These are phyloP conservation scores for Castanea mollissima DNA, from an alignment of 306 rosid species.

Conservation along the genomic window DNA sequence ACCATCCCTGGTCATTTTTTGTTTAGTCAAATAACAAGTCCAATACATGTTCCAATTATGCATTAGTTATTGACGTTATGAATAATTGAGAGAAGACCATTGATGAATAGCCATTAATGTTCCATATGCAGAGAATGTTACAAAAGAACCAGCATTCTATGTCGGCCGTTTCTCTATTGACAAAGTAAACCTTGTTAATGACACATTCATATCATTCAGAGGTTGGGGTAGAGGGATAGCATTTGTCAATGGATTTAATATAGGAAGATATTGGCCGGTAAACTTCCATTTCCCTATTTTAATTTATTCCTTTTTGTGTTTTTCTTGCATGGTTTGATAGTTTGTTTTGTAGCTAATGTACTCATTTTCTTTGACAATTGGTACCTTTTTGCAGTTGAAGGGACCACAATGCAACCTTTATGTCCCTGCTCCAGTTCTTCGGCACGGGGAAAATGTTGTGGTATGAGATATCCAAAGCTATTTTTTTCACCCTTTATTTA, in stretches of 20 bases:
- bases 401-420: constrained; percentile 97
- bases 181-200: constrained; percentile 49
- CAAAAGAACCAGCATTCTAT: constrained; percentile 70
- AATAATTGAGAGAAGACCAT: not conserved
- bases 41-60: constrained; percentile 1
- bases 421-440: constrained; percentile 82
- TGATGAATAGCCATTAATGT: not conserved
- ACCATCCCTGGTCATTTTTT: constrained; percentile 12
- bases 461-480: constrained; percentile 39
- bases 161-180: constrained; percentile 63
- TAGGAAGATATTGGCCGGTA: constrained; percentile 99
- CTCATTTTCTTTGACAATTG: constrained; percentile 11
- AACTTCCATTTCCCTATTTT: constrained; percentile 13
- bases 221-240: constrained; percentile 90
- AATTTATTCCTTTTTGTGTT: constrained; percentile 5
- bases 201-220: constrained; percentile 69
- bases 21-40: not conserved
- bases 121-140: constrained; percentile 51
- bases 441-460: constrained; percentile 63
- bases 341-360: constrained; percentile 2
- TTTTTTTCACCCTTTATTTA: not conserved
- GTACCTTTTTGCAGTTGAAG: constrained; percentile 42
- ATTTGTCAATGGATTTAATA: constrained; percentile 67
- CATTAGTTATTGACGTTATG: constrained; percentile 12
- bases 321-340: constrained; percentile 1